Conservation (phyloP, 371 early-diverging fungal species). For the Mortierella sp. region DNA sequence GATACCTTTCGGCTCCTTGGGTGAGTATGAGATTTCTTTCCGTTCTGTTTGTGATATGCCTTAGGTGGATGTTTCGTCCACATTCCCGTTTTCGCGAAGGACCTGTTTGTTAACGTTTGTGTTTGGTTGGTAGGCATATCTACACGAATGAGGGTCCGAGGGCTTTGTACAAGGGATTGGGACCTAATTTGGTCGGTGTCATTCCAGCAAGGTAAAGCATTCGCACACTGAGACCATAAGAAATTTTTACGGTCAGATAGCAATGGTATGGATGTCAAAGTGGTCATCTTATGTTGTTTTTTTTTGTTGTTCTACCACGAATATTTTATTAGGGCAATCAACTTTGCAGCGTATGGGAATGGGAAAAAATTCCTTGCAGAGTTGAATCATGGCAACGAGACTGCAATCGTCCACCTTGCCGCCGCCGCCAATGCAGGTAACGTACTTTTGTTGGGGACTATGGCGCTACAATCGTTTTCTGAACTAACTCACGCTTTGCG, state of each 20-base stretch:
- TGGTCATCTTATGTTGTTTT: neutral
- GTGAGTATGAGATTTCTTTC: constrained; percentile 41
- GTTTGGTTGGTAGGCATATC: constrained; percentile 67
- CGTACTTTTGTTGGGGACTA: neutral
- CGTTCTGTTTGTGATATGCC: neutral
- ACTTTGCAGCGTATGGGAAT: constrained; percentile 92
- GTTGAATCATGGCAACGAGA: constrained; percentile 83
- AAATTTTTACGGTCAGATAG: neutral
- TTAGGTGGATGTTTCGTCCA: neutral
- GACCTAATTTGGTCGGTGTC: constrained; percentile 94
- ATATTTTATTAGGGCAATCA: constrained; percentile 78
- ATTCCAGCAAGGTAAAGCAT: constrained; percentile 84
- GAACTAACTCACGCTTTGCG: neutral
- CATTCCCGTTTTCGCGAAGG: neutral
- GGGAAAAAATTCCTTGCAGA: constrained; percentile 84
- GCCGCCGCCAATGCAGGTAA: constrained; percentile 86
- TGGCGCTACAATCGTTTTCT: neutral
- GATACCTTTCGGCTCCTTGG: constrained; percentile 64
- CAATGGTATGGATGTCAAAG: neutral
- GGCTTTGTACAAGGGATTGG: constrained; percentile 94
- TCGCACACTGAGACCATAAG: neutral
- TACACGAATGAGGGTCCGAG: constrained; percentile 85
- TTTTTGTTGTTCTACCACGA: neutral
- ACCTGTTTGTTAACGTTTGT: neutral
- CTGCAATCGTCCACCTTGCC: constrained; percentile 80